Base-by-base conservation (phyloP, 148 eudicot species). In the Euryodendron excelsum region DNA sequence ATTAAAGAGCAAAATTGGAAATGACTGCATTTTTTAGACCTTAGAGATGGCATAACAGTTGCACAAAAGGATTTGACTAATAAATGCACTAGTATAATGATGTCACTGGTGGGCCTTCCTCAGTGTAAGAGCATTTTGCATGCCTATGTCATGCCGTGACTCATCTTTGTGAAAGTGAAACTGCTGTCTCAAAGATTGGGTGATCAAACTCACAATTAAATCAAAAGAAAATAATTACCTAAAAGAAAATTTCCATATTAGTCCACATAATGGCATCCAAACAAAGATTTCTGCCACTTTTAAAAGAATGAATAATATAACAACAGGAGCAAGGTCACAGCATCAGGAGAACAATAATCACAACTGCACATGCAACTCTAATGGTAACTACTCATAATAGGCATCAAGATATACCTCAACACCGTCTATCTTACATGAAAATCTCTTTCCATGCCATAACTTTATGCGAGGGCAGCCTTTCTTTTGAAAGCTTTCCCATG, bases 401-500 rank as follows among this genome's bases (percentile, higher is more conserved):
- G 33, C 62, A 82, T 33, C 60, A 83, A 45, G 23, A 64, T 64
- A 31, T 88, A 96, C 99, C 99, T 96, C 99, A 59, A 89, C 88
- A 30, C 98, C 99, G 82, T 91, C 93, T 77, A 91, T 86, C 87
- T 96, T 96, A 73, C 92, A 88, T 2, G 97, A 90, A 84, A 77
- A 86, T 87, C 98, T 91, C 88, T 90, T 96, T 58, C 93, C 94
- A 73, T 82, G 96, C 96, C 85, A 89, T 88, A 87, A 67, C 86
- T 93, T 96, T 75, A 89, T 76, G 31, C 83, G 91, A 84, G 87
- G 85, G 74, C 81, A 79, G 36, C 86, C 82, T 84, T 90, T 91
- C 90, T 85, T 93, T 82, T 91, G 94, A 82, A 91, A 90, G 77
- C 86, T 82, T 36, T 85, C 91, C 94, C 98, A 96, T 77, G 99